Evolutionary conservation across 2,329 filamentous ascomycete species (phyloP).

Genomic region (Sordariomycetes sp.): DNA sequence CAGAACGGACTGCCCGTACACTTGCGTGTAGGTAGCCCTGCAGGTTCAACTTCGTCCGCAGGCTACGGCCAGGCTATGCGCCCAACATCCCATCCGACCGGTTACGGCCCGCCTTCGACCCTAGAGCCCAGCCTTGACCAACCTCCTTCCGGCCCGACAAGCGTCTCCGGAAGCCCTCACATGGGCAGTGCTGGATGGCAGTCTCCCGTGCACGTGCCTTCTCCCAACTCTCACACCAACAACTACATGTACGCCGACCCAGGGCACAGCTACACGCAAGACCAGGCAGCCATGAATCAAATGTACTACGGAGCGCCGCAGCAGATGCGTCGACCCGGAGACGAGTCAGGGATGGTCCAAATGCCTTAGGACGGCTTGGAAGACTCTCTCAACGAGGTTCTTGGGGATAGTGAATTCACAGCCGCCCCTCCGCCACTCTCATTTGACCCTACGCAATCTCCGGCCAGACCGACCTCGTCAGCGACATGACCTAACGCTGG

Average conservation of each 20-base stretch:
- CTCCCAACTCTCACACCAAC: slow-evolving; percentile 60
- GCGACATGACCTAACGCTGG: no score
- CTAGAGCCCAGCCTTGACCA: slow-evolving; percentile 80
- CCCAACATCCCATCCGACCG: slow-evolving; percentile 78
- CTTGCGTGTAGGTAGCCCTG: slow-evolving; percentile 65
- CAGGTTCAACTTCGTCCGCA: slow-evolving; percentile 56
- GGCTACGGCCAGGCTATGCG: slow-evolving; percentile 44
- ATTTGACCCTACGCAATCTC: no score
- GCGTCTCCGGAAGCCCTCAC: slow-evolving; percentile 77
- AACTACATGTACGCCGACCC: slow-evolving; percentile 77
- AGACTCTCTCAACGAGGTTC: no score
- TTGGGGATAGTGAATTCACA: no score
- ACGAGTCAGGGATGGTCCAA: slow-evolving; percentile 49
- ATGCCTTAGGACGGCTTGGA: slow-evolving; percentile 14
- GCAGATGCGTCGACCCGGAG: slow-evolving; percentile 61
- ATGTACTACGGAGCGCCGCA: slow-evolving; percentile 64
- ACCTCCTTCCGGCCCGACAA: slow-evolving; percentile 56
- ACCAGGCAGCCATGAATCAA: slow-evolving; percentile 47
- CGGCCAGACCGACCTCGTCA: no score
- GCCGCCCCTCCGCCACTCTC: no score
- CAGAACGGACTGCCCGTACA: slow-evolving; percentile 71
- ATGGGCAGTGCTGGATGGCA: slow-evolving; percentile 78
- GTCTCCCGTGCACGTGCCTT: slow-evolving; percentile 66
- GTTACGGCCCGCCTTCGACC: slow-evolving; percentile 75
- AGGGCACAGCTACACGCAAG: slow-evolving; percentile 54